Base-by-base conservation (phyloP, 169 alveolate species). In the Cryptosporidium ubiquitum region DNA sequence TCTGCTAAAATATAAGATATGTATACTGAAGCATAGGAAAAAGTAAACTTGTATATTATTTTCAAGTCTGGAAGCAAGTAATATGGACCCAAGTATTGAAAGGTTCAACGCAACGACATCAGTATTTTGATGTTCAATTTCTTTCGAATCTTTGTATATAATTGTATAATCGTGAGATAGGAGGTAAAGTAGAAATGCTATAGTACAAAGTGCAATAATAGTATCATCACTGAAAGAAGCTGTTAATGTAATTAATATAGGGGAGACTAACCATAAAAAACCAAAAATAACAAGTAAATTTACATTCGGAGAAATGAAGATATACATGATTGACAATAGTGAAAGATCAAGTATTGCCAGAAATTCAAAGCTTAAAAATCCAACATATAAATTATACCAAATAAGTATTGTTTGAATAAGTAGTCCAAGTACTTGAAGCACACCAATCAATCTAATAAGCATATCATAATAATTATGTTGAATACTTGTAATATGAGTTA, bases 31-130 rank as follows among this genome's bases (percentile, higher is more conserved):
- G 52, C 73, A 79, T n/a, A 66, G 55, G 51, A 79, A 79, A 60
- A 64, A 79, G 37, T 79, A 79, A 23, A 79, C 75, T 79, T 79
- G 89, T 20, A 79, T 61, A 4, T 61, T 79, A 31, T 79, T 79
- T 79, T 79, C 75, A n/a, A 79, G 68, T 49, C 89, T 79, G 20
- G 89, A 79, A 14, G 89, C 89, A 49, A 79, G 89, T n/a, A 79
- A 31, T 42, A 79, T 79, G n/a, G 89, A 79, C 7, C 89, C 89
- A 64, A 79, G 75, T 7, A 79, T 79, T 7, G 89, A 58, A 6
- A 79, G 61, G 39, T 79, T 79, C 16, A 73, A 39, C 5, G 85
- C 85, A 31, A 73, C 85, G 16, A 73, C 85, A 64, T 58, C 79
- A 4, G 89, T 79, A 33, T 58, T 64, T 40, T 61, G 73, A 40